These are phyloP conservation scores for Cladosporium phlei DNA, from an alignment of 2,329 filamentous ascomycete species.

Conservation along the genomic window DNA sequence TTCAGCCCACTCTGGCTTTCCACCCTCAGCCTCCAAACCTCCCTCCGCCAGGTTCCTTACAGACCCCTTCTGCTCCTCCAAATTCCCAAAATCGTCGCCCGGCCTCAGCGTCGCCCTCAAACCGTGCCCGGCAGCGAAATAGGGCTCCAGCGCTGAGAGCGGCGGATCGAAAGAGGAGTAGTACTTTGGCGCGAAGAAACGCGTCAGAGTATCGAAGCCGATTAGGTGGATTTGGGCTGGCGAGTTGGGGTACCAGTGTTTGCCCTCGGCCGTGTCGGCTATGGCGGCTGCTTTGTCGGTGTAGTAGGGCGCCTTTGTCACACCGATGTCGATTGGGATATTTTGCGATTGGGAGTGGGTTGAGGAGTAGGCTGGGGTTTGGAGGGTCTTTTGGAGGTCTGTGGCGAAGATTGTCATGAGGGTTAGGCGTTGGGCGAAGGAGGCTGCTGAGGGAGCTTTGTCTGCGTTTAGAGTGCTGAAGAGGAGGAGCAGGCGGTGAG, in stretches of 20 bases:
- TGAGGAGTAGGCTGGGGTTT: background rate
- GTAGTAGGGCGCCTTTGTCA: constrained; percentile 71
- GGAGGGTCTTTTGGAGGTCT: constrained; percentile 41
- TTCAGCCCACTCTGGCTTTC: constrained; percentile 53
- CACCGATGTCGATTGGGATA: constrained; percentile 60
- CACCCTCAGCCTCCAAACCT: constrained; percentile 50
- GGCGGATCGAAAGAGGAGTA: constrained; percentile 51
- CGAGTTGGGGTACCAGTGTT: constrained; percentile 30
- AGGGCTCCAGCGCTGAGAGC: constrained; percentile 54
- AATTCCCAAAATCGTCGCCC: constrained; percentile 56
- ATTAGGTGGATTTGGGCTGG: constrained; percentile 61
- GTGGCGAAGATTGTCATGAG: constrained; percentile 68
- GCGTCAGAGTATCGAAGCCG: constrained; percentile 71
- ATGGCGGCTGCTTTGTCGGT: constrained; percentile 65
- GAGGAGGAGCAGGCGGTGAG: constrained; percentile 51
- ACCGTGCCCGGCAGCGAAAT: constrained; percentile 56
- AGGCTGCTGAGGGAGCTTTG: constrained; percentile 61
- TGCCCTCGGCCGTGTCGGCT: constrained; percentile 29
- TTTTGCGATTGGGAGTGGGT: background rate
- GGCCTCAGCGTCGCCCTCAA: constrained; percentile 62
- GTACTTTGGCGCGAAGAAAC: constrained; percentile 67
- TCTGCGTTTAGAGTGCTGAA: constrained; percentile 63
- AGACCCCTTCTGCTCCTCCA: constrained; percentile 52
- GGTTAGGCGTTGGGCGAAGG: constrained; percentile 61
- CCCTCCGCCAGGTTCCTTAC: constrained; percentile 46